phyloP scores from a whole-genome alignment of 176 grass and related monocot species.

The Guadua angustifolia region DNA sequence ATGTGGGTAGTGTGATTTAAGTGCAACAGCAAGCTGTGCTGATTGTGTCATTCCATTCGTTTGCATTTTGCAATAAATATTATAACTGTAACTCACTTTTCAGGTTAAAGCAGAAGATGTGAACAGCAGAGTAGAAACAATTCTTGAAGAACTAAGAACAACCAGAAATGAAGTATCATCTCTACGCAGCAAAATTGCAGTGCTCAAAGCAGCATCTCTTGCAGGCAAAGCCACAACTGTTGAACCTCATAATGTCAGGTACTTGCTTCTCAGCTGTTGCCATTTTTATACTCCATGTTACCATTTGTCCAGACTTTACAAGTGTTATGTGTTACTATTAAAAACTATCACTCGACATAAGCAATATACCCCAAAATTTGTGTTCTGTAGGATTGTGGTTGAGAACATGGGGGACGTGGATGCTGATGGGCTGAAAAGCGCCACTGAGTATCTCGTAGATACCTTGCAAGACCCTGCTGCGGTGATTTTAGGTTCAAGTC shows the following conservation, averaged over 20 bases:
- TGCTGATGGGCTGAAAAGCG: slow-evolving; percentile 78
- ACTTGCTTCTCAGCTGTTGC: slow-evolving; percentile 31
- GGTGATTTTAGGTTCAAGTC: slow-evolving; percentile 79
- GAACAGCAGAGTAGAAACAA: slow-evolving; percentile 70
- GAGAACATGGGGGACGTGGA: slow-evolving; percentile 93
- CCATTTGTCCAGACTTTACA: neutral
- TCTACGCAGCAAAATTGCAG: slow-evolving; percentile 79
- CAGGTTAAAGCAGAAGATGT: slow-evolving; percentile 98
- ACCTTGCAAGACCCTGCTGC: slow-evolving; percentile 82
- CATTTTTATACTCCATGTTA: neutral
- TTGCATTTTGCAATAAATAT: slow-evolving; percentile 10
- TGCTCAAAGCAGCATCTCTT: slow-evolving; percentile 78
- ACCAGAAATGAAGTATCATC: slow-evolving; percentile 83
- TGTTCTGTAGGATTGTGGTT: slow-evolving; percentile 62
- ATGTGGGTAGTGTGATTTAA: neutral
- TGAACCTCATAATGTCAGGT: slow-evolving; percentile 73
- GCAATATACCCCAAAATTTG: slow-evolving; percentile 12
- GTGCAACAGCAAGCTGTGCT: neutral
- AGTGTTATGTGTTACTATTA: slow-evolving; percentile 2
- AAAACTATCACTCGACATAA: neutral
- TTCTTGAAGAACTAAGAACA: slow-evolving; percentile 79
- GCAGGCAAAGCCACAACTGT: slow-evolving; percentile 57
- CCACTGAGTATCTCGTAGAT: slow-evolving; percentile 70
- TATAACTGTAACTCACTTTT: slow-evolving; percentile 27
- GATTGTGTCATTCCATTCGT: neutral